Percentiles rank a stretch among this genome's conserved stretches.
Evolutionary conservation across 331 rosid species (phyloP).

Genomic region (Rosa hybrid): DNA sequence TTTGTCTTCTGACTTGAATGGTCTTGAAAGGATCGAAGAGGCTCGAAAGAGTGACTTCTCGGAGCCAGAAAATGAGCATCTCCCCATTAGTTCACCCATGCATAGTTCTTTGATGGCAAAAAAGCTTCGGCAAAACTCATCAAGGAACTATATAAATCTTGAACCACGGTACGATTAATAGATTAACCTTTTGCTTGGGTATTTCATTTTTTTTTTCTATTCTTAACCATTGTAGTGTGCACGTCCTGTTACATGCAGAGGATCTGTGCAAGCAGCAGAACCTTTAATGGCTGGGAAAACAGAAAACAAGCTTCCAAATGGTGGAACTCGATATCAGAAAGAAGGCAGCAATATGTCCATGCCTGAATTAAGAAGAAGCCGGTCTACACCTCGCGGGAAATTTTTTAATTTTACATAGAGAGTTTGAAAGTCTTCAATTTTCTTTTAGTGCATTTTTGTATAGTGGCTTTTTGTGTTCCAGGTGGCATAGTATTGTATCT

Average conservation of each 20-base stretch:
- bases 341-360: conserved; percentile 56
- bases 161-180: conserved; percentile 65
- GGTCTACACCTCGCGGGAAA: conserved; percentile 72
- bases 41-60: conserved; percentile 61
- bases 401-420: conserved; percentile 36
- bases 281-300: conserved; percentile 56
- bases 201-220: background rate
- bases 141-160: conserved; percentile 68
- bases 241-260: conserved; percentile 46
- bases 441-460: conserved; percentile 20
- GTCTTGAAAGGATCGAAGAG: conserved; percentile 49
- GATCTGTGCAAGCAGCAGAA: conserved; percentile 47
- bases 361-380: conserved; percentile 75
- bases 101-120: conserved; percentile 49
- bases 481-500: background rate
- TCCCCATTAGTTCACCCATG: conserved; percentile 34
- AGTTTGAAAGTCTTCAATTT: conserved; percentile 2
- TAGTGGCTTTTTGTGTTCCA: conserved; percentile 26
- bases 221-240: background rate
- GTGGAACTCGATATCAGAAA: conserved; percentile 45
- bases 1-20: conserved; percentile 49
- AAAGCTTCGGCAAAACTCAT: conserved; percentile 56
- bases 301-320: conserved; percentile 59
- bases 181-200: background rate
- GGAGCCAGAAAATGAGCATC: conserved; percentile 68